These are phyloP conservation scores for Phytophthora pseudosyringae DNA, from an alignment of 352 stramenopile species.

Conservation along the genomic window DNA sequence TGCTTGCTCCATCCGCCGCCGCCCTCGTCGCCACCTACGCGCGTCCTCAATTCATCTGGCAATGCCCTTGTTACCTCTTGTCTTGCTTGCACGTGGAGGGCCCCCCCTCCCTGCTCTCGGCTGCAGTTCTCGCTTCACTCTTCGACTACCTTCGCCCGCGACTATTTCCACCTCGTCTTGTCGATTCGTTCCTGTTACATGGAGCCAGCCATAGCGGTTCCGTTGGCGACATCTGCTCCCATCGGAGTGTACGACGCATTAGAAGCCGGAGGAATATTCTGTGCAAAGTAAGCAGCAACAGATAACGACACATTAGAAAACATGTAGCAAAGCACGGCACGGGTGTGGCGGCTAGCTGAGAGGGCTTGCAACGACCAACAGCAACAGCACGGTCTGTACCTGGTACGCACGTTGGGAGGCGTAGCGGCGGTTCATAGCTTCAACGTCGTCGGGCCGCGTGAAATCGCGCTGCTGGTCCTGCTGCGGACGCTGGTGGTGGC, in stretches of 20 bases:
- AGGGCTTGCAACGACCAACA: slow-evolving; percentile 17
- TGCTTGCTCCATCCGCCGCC: slow-evolving; percentile 21
- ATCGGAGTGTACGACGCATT: slow-evolving; percentile 73
- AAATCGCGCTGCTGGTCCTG: slow-evolving; percentile 73
- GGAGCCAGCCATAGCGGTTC: slow-evolving; percentile 80
- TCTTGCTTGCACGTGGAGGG: slow-evolving; percentile 11
- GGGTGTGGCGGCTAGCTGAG: slow-evolving; percentile 3
- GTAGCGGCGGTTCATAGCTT: slow-evolving; percentile 83
- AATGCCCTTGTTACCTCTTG: slow-evolving; percentile 29
- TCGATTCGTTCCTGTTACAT: slow-evolving; percentile 42
- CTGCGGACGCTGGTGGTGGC: slow-evolving; percentile 39
- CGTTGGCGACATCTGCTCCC: slow-evolving; percentile 66
- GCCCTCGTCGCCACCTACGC: slow-evolving; percentile 12
- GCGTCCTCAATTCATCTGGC: slow-evolving; percentile 10
- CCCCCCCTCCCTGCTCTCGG: slow-evolving; percentile 5
- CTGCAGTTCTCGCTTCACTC: slow-evolving; percentile 14
- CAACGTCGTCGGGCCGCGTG: slow-evolving; percentile 73
- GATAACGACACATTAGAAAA: slow-evolving; percentile 1
- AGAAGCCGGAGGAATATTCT: slow-evolving; percentile 76
- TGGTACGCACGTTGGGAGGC: slow-evolving; percentile 81
- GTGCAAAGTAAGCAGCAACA: slow-evolving; percentile 6
- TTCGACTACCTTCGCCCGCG: slow-evolving; percentile 6
- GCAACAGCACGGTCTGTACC: slow-evolving; percentile 46
- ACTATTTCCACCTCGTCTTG: slow-evolving; percentile 12
- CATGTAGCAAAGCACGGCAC: not conserved